Evolutionary conservation across 2,329 filamentous ascomycete genomes (phyloP), one percentile per base, ranked within the genome.

Genomic region (Fusarium kyushuense): DNA sequence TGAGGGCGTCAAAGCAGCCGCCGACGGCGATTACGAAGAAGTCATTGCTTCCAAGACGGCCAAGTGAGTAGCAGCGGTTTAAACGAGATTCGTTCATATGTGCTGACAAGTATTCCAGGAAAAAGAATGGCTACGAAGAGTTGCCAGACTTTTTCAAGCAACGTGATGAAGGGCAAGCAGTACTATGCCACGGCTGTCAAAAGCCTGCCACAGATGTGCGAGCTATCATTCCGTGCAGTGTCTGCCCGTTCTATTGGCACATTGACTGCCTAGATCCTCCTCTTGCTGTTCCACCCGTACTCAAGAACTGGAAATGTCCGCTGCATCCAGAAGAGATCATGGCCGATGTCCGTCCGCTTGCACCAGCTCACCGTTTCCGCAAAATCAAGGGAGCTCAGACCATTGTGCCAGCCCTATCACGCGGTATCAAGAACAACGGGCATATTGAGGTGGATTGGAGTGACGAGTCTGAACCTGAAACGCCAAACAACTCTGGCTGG

Each of bases 181-280:
- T 96, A 46, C 82, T 96, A 49, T 98, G 95, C 80, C 89, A 91
- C 75, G 82, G 83, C 43, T 98, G 95, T 80, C 86, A 91, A 68
- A 84, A 85, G 73, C 86, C 90, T 29, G 87, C 90, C 45, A 82
- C 86, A 21, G 79, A 82, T 66, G 72, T 76, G 36, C 88, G 91
- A 27, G 87, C 90, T 70, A 94, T 98, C 72, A 91, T 97, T 70
- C 89, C 91, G 45, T 99, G 95, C 82, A 94, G 94, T 78, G 88
- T 86, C 74, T 99, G 95, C 79, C 84, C 87, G 14, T 85, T 93
- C 33, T 86, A 90, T 75, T 99, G 94, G 92, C 96, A 99, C 81
- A 84, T 97, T 52, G 95, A 98, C 79, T 99, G 96, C 79, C 83
- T 97, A 17, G 90, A 96, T 75, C 92, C 93, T 29, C 94, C 95